Percentiles rank a stretch among this genome's conserved stretches.
Conservation (phyloP, 2,329 filamentous ascomycete species). For the Xylaria sp. region DNA sequence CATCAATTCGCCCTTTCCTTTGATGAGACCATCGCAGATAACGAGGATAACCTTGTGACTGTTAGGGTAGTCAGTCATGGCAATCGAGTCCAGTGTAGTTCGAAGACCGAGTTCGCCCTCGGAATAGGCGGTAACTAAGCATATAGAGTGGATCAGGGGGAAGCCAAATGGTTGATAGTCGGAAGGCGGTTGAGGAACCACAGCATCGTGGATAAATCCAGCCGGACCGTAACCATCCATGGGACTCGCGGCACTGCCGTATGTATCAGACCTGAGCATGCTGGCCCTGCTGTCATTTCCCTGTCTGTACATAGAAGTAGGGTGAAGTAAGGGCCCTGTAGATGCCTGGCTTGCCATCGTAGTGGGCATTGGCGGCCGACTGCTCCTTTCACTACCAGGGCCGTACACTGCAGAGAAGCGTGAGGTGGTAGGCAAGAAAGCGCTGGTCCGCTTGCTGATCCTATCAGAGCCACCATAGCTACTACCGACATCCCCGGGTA, state of each 20-base stretch:
- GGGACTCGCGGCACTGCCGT: conserved; percentile 62
- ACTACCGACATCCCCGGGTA: conserved; percentile 78
- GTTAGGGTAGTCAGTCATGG: conserved; percentile 98
- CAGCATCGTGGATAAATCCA: conserved; percentile 95
- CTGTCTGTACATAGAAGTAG: conserved; percentile 76
- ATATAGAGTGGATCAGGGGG: conserved; percentile 91
- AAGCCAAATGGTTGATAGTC: conserved; percentile 99
- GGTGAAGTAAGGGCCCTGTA: conserved; percentile 75
- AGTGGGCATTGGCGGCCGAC: conserved; percentile 70
- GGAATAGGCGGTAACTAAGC: conserved; percentile 95
- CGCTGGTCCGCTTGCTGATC: conserved; percentile 80
- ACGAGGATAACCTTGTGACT: conserved; percentile 98
- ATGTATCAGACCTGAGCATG: conserved; percentile 70
- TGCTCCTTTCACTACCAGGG: conserved; percentile 67
- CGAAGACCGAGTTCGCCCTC: conserved; percentile 93
- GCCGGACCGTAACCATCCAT: conserved; percentile 81
- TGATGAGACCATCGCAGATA: conserved; percentile 97
- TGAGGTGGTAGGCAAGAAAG: conserved; percentile 90
- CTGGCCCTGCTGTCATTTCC: conserved; percentile 71
- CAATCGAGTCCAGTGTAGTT: conserved; percentile 94
- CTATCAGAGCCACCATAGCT: conserved; percentile 73
- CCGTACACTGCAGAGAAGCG: conserved; percentile 91
- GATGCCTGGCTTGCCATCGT: conserved; percentile 95
- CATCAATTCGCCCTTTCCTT: conserved; percentile 86
- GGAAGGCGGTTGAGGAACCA: conserved; percentile 93